A percentile compares a stretch with the other conserved stretches of the same genome.
Evolutionary conservation across 257 asterid species (phyloP).

Genomic region (Apocynum venetum): DNA sequence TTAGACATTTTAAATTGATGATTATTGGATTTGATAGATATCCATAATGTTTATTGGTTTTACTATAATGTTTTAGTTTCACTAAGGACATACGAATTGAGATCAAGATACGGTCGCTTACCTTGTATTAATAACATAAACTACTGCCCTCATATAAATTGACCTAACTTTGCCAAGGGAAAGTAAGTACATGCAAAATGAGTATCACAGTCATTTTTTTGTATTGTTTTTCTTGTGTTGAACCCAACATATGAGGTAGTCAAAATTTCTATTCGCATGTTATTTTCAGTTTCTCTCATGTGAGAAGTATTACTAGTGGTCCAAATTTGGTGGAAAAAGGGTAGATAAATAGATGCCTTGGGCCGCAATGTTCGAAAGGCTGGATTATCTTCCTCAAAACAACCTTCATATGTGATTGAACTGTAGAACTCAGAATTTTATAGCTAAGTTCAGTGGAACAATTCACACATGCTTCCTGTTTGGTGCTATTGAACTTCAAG

Average conservation of each 20-base stretch:
- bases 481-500: neutral
- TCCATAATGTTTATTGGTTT: too few relatives aligned
- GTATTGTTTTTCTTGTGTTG: neutral
- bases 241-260: neutral
- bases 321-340: neutral
- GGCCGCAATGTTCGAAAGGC: neutral
- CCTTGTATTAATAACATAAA: neutral
- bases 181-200: neutral
- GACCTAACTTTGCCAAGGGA: neutral
- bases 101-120: neutral
- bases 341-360: neutral
- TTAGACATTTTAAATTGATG: too few relatives aligned
- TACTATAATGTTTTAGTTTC: neutral
- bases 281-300: neutral
- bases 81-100: neutral
- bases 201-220: neutral
- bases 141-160: neutral
- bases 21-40: too few relatives aligned
- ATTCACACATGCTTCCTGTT: neutral
- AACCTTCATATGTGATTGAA: too few relatives aligned
- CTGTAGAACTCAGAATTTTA: neutral
- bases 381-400: neutral
- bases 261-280: neutral
- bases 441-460: neutral
- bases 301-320: neutral